A percentile compares a stretch with the other conserved stretches of the same genome.
These are phyloP conservation scores for Garcia nutans DNA, from an alignment of 345 rosid genomes.

Conservation along the genomic window DNA sequence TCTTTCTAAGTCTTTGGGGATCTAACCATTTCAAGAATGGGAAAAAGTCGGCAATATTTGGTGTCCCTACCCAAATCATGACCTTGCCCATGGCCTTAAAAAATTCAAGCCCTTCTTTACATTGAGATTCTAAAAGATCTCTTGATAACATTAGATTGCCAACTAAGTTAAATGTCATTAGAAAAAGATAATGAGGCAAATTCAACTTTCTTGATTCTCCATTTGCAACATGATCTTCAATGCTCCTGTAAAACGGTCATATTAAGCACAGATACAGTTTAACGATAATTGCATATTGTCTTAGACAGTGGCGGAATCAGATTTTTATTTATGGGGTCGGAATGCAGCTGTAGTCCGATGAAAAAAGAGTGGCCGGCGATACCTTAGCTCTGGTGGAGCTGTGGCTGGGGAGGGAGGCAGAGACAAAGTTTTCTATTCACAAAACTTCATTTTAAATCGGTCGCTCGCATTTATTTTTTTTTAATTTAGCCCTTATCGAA, in stretches of 20 bases:
- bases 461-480: no score
- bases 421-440: no score
- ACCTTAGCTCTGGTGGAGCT: no score
- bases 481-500: no score
- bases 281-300: no score
- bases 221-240: neutral
- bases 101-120: neutral
- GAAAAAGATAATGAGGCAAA: neutral
- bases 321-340: no score
- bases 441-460: no score
- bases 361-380: no score
- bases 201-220: neutral
- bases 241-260: neutral
- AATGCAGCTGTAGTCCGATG: no score
- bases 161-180: neutral
- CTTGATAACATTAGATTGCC: neutral
- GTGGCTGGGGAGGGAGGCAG: no score
- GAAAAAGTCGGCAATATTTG: constrained; percentile 23
- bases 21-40: constrained; percentile 18
- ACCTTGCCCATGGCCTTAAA: constrained; percentile 16
- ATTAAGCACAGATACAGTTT: no score
- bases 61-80: constrained; percentile 19
- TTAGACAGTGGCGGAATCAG: no score
- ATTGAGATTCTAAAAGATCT: neutral
- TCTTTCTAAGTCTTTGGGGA: constrained; percentile 22